Evolutionary conservation across 176 grass and related monocot species (phyloP).

Genomic region (Poa annua): DNA sequence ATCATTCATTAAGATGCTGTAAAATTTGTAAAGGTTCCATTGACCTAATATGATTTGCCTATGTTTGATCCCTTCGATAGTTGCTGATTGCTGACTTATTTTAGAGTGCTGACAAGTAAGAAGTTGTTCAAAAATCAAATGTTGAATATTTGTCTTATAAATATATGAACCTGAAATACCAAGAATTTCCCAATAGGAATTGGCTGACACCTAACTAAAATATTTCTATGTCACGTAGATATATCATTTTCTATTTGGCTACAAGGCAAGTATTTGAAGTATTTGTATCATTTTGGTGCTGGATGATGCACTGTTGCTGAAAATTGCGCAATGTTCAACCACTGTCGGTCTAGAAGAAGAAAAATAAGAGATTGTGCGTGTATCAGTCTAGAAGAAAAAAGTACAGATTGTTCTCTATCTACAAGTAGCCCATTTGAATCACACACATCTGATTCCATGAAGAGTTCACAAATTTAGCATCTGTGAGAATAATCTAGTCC

Average conservation of each 20-base stretch:
- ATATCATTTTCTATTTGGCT: neutral
- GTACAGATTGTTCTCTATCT: neutral
- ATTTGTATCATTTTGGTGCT: constrained; percentile 14
- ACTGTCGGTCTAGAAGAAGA: neutral
- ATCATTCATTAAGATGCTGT: neutral
- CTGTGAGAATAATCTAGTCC: neutral
- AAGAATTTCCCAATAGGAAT: neutral
- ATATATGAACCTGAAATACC: neutral
- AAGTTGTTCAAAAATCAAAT: constrained; percentile 20
- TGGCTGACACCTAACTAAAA: constrained; percentile 17
- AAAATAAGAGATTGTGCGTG: neutral
- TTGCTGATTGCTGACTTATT: neutral
- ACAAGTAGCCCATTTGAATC: neutral
- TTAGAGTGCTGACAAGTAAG: neutral
- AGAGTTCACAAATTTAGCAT: neutral
- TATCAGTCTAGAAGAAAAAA: neutral
- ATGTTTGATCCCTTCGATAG: constrained; percentile 23
- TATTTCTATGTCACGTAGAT: neutral
- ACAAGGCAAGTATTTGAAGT: constrained; percentile 1
- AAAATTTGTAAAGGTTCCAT: neutral
- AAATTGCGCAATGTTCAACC: neutral
- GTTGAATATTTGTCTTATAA: neutral
- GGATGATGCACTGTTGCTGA: neutral
- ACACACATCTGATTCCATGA: neutral
- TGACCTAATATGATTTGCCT: neutral